phyloP scores from a whole-genome alignment of 208 protist species.

The Trypanosoma scelopori region DNA sequence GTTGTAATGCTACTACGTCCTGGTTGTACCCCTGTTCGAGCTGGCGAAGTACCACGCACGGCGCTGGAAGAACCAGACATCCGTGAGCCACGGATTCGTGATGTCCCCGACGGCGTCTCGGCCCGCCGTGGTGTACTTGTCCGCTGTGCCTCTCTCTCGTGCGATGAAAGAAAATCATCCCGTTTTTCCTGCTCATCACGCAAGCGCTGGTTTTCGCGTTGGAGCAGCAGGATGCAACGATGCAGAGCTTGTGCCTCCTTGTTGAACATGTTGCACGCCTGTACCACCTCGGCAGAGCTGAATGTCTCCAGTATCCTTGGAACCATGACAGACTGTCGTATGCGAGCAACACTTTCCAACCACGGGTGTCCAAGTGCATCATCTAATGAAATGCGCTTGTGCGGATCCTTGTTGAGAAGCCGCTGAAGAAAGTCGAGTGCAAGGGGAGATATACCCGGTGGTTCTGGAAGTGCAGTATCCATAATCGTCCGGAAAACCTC shows the following conservation, averaged over 20 bases:
- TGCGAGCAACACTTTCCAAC: constrained; percentile 76
- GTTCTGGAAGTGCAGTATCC: constrained; percentile 78
- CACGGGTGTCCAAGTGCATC: constrained; percentile 87
- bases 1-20: constrained; percentile 24
- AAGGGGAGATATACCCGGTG: constrained; percentile 55
- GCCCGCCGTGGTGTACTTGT: constrained; percentile 53
- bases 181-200: constrained; percentile 46
- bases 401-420: constrained; percentile 91
- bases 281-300: constrained; percentile 47
- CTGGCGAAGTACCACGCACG: constrained; percentile 41
- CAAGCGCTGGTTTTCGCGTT: constrained; percentile 62
- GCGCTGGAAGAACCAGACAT: constrained; percentile 34
- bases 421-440: constrained; percentile 78
- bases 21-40: constrained; percentile 28
- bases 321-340: constrained; percentile 72
- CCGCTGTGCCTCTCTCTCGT: constrained; percentile 17
- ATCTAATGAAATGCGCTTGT: constrained; percentile 84
- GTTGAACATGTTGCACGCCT: constrained; percentile 73
- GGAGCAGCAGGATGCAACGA: constrained; percentile 70
- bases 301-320: constrained; percentile 47
- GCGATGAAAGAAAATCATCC: constrained; percentile 38
- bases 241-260: constrained; percentile 70
- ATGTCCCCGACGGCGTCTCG: constrained; percentile 57
- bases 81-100: constrained; percentile 45
- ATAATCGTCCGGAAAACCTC: constrained; percentile 92